Conservation (phyloP, 148 eudicot species). For the Vaccinium vitisidaea region DNA sequence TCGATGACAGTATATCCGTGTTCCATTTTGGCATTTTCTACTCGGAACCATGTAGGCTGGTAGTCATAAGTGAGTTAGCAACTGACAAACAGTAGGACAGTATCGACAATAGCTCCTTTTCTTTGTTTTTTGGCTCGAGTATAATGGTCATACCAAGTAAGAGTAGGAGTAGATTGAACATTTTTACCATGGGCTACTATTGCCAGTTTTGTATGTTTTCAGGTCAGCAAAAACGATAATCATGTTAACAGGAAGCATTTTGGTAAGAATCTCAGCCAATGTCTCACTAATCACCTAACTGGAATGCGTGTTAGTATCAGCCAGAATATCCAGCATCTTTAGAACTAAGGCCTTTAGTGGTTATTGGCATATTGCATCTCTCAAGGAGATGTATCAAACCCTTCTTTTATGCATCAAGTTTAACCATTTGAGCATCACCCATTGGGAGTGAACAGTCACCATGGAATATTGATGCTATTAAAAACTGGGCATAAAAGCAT, state of each 20-base stretch:
- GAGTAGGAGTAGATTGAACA: neutral
- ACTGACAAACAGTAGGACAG: neutral
- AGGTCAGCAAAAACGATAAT: neutral
- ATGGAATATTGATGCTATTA: conserved; percentile 41
- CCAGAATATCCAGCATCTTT: neutral
- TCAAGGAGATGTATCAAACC: neutral
- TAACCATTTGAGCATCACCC: neutral
- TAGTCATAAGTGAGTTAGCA: neutral
- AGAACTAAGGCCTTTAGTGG: neutral
- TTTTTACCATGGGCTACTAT: neutral
- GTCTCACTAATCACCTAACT: neutral
- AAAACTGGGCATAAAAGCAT: neutral
- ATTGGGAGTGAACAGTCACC: conserved; percentile 30
- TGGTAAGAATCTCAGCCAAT: neutral
- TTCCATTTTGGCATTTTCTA: neutral
- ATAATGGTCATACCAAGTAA: neutral
- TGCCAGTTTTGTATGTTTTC: neutral
- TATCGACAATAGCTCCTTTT: neutral
- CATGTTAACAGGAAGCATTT: neutral
- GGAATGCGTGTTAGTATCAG: neutral
- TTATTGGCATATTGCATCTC: neutral
- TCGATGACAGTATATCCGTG: neutral
- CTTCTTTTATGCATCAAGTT: neutral
- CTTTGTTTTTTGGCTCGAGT: neutral
- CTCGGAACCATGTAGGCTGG: neutral